Evolutionary conservation across 2,329 filamentous ascomycete genomes (phyloP), one percentile per base, ranked within the genome.

Genomic region (Colletotrichum brevisporum): DNA sequence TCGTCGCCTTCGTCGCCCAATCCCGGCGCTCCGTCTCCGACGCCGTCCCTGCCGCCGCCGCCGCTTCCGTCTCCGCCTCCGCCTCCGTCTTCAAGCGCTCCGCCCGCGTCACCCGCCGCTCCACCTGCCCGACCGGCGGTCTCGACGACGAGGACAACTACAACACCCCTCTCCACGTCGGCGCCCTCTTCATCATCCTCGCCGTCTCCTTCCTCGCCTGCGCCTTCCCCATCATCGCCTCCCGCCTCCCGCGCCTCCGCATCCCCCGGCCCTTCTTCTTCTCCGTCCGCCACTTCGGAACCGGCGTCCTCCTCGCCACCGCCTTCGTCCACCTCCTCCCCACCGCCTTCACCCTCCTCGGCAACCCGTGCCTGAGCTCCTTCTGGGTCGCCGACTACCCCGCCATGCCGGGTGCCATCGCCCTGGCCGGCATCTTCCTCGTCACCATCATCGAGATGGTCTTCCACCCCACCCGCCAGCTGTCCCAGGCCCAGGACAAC

Each of bases 371-470:
- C 75, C 87, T 97, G 1, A 91, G 91, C 13, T 82, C 84, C 62
- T 92, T 94, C 76, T 97, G 94, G 89, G 94, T 88, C 75, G 75
- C 90, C 51, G 87, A 88, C 31, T 97, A 95, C 80, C 88, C 86
- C 61, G 92, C 93, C 24, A 92, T 96, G 82, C 90, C 94, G 1
- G 94, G 94, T 4, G 87, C 94, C 59, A 90, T 97, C 67, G 91
- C 93, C 56, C 94, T 97, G 89, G 83, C 90, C 12, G 90, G 92
- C 31, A 92, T 94, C 45, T 86, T 97, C 74, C 84, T 93, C 10
- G 94, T 97, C 6, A 92, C 95, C 10, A 85, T 91, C 12, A 86
- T 98, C 69, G 95, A 98, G 79, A 97, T 90, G 87, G 81, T 87
- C 27, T 88, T 90, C 65, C 83, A 84, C 48, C 84, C 84, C 0